Evolutionary conservation across 805 yeast genomes (phyloP), one percentile per base, ranked within the genome.

Genomic region (Lachancea sp.): DNA sequence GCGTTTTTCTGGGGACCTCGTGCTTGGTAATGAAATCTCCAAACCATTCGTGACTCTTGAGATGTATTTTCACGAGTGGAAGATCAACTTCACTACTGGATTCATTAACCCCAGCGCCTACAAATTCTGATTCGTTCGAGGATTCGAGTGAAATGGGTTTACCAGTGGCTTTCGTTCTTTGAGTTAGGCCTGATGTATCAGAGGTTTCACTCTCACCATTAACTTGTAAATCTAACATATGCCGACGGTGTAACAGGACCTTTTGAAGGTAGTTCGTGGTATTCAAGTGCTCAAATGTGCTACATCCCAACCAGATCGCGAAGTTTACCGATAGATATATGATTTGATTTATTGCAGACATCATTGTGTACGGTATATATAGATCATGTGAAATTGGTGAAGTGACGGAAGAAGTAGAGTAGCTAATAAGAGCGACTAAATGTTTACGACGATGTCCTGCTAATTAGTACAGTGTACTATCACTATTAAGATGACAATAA

Each of bases 1-100:
- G 77, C 3, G 75, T 65, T 61, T 92, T 92, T 54, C 98, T 75
- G 4, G 95, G 94, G 13, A 92, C 68, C 63, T 92, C 98, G 56
- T 92, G 88, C 54, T 83, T 83, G 26, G 80, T 75, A 37, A 82
- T 63, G 52, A 81, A 79, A 31, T 65, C 69, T 12, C 71, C 70
- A 53, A 72, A 71, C 50, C 68, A 52, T 38, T 62, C 64, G 42
- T 70, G 75, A 1, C 71, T 64, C 17, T 64, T 63, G 31, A 69
- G 47, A 36, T 53, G 61, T 13, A 61, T 60, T 33, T 55, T 58
- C 1, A 57, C 50, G 11, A 59, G 47, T 7, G 65, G 63, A 8
- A 60, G 43, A 42, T 60, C 64, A 8, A 50, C 40, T 39, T 56
- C 57, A 30, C 50, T 50, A 28, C 44, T 38, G n/a, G 41, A 38